Conservation (phyloP, 2,329 filamentous ascomycete genomes). For the Exophiala xenobiotica region DNA sequence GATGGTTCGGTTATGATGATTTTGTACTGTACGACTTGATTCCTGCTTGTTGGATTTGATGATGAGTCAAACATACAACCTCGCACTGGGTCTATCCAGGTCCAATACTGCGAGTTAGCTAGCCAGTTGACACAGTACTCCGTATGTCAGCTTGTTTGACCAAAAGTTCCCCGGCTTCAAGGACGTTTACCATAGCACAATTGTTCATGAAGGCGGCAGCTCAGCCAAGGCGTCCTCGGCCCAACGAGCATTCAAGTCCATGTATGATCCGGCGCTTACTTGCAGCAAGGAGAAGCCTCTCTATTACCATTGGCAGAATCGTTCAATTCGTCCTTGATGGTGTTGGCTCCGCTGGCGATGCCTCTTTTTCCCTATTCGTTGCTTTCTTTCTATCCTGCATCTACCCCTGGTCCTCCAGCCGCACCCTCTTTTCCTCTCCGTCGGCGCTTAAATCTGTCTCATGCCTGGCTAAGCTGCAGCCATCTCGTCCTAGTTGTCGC, state of each 20-base stretch:
- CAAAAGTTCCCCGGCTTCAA: no score
- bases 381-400: neutral
- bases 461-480: constrained; percentile 4
- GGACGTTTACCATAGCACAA: no score
- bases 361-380: constrained; percentile 3
- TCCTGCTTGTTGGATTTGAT: neutral
- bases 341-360: neutral
- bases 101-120: neutral
- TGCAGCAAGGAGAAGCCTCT: constrained; percentile 11
- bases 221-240: neutral
- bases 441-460: constrained; percentile 23
- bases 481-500: neutral
- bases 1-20: constrained; percentile 5
- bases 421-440: constrained; percentile 22
- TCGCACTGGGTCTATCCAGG: neutral
- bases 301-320: constrained; percentile 1
- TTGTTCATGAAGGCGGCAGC: neutral
- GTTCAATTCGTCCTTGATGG: neutral
- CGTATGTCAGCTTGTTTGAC: neutral
- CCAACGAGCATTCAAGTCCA: neutral
- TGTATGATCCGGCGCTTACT: constrained; percentile 17
- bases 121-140: neutral
- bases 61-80: neutral
- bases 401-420: constrained; percentile 9
- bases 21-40: neutral